Evolutionary conservation across 192 early-diverging fungal species (phyloP).

Genomic region (Coemansia sp.): DNA sequence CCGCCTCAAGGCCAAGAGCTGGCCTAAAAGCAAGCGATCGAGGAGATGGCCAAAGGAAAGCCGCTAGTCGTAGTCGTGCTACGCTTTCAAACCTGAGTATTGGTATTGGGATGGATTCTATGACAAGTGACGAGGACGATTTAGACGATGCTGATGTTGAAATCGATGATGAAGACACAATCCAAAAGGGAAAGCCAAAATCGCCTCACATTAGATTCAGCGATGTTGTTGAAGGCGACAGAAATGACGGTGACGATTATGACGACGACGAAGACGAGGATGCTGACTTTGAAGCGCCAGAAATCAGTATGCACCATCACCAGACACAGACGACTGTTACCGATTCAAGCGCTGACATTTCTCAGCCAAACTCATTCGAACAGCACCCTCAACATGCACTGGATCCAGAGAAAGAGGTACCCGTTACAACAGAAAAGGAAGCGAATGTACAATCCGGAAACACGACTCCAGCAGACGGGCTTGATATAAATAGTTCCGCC

Average conservation of each 20-base stretch:
- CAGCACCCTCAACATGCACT: no score
- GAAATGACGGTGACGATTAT: slow-evolving; percentile 8
- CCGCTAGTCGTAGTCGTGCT: not conserved
- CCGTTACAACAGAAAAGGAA: no score
- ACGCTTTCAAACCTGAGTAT: not conserved
- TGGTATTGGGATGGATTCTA: not conserved
- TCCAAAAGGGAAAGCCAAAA: no score
- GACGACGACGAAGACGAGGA: slow-evolving; percentile 37
- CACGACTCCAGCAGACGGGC: no score
- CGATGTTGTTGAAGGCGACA: slow-evolving; percentile 1
- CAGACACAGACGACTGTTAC: slow-evolving; percentile 1
- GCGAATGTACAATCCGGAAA: no score
- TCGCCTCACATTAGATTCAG: not conserved
- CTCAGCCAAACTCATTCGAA: not conserved
- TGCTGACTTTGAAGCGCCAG: slow-evolving; percentile 47
- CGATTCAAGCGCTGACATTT: not conserved
- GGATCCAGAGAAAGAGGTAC: no score
- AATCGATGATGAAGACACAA: slow-evolving; percentile 6
- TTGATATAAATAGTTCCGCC: not conserved
- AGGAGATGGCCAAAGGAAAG: not conserved
- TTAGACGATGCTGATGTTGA: slow-evolving; percentile 4
- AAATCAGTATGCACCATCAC: slow-evolving; percentile 8
- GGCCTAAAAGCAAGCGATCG: no score
- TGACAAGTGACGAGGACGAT: slow-evolving; percentile 6
- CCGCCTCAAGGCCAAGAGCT: no score